These are phyloP conservation scores for Fremontodendron californicum DNA, from an alignment of 345 rosid species.

Conservation along the genomic window DNA sequence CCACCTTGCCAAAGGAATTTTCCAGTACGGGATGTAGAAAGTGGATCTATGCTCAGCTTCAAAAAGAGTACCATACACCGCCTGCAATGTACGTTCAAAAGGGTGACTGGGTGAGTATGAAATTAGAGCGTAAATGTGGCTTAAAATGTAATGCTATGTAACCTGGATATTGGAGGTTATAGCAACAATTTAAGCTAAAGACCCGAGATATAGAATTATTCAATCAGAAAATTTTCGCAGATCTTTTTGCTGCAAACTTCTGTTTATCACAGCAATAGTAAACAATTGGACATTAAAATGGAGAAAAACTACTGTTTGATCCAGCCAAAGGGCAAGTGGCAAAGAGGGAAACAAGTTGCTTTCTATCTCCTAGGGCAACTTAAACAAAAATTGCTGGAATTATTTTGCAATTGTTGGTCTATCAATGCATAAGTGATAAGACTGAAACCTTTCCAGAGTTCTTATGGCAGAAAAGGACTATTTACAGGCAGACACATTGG, in stretches of 20 bases:
- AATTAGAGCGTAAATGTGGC: neutral
- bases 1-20: constrained; percentile 86
- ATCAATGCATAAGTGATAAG: neutral
- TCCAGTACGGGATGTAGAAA: constrained; percentile 94
- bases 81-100: constrained; percentile 38
- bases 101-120: neutral
- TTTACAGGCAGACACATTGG: neutral
- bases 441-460: neutral
- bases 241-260: neutral
- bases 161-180: neutral
- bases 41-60: constrained; percentile 99
- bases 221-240: neutral
- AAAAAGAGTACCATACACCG: constrained; percentile 94
- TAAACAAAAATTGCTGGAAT: neutral
- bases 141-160: neutral
- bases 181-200: neutral
- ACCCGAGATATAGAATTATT: neutral
- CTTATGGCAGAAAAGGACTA: neutral
- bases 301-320: neutral
- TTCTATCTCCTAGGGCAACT: neutral
- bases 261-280: neutral
- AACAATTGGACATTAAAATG: neutral
- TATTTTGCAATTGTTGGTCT: neutral
- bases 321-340: neutral
- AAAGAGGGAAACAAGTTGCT: neutral